Conservation (phyloP, 805 yeast genomes). For the Vanderwaltozyma tropicalis region DNA sequence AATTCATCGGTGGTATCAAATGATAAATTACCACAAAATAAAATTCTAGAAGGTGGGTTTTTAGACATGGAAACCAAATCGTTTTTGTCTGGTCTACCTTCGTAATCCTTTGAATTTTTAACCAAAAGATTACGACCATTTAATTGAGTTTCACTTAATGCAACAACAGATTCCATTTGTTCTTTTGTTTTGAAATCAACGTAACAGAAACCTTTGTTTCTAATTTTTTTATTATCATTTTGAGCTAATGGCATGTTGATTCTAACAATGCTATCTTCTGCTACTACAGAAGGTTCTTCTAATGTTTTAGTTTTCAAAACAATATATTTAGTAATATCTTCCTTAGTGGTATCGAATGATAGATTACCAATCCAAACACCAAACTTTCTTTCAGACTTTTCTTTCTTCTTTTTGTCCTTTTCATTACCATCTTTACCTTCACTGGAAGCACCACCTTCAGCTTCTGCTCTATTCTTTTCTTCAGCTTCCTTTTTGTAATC, state of each 20-base stretch:
- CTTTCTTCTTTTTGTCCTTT: slow-evolving; percentile 9
- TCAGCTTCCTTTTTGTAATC: slow-evolving; percentile 32
- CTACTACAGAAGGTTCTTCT: slow-evolving; percentile 32
- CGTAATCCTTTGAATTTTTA: slow-evolving; percentile 69
- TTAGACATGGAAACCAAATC: slow-evolving; percentile 42
- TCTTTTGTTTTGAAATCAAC: slow-evolving; percentile 59
- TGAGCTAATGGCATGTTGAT: slow-evolving; percentile 65
- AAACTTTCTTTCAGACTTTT: slow-evolving; percentile 36
- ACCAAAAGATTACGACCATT: slow-evolving; percentile 82
- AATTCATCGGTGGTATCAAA: slow-evolving; percentile 82
- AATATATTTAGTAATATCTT: slow-evolving; percentile 59
- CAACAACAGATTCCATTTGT: slow-evolving; percentile 52
- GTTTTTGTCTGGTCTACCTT: slow-evolving; percentile 70
- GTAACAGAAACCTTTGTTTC: slow-evolving; percentile 73
- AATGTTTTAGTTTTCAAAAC: slow-evolving; percentile 43
- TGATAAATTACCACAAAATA: slow-evolving; percentile 88
- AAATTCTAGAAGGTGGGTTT: slow-evolving; percentile 79
- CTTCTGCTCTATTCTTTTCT: slow-evolving; percentile 26
- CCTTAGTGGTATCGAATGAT: slow-evolving; percentile 71
- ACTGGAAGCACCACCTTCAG: slow-evolving; percentile 26
- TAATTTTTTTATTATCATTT: slow-evolving; percentile 49
- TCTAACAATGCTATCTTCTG: slow-evolving; percentile 55
- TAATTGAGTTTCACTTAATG: slow-evolving; percentile 58
- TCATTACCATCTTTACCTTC: slow-evolving; percentile 25
- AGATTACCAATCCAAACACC: slow-evolving; percentile 96